Evolutionary conservation across 2,329 filamentous ascomycete species (phyloP), one percentile per base, ranked within the genome.

Genomic region (Fusarium sp.): DNA sequence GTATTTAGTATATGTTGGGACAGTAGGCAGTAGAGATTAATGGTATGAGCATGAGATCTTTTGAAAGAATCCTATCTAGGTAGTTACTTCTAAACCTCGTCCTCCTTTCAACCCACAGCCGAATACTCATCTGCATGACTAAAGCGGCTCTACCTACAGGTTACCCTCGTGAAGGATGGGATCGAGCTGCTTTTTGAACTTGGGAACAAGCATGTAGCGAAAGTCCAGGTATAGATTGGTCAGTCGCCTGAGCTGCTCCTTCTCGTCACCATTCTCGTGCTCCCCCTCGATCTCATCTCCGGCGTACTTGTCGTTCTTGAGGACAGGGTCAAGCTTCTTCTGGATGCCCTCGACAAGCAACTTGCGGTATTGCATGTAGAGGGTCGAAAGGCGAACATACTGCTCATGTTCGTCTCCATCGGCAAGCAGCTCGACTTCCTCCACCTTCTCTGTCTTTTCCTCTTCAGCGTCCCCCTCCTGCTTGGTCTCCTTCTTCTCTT

Each of bases 321-420:
- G 54, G 20, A 67, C 24, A 26, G 60, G 60, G 35, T 67, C 64
- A 44, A 67, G 64, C 15, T 68, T 30, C 17, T 32, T 28, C 24
- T 39, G 64, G 14, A 67, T 68, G 8, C 44, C 6, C 20, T 44
- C 11, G 35, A 48, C 64, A 8, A 67, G 40, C 52, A 67, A 54
- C 28, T 15, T n/a, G 28, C 64, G 64, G 48, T 67, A 68, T 49
- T 67, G 51, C 58, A 67, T 67, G 22, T 67, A 67, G 17, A 67
- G 64, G 19, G 39, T 19, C 19, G 35, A 41, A 22, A 67, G 41
- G 9, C 64, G 32, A 48, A 28, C 24, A 8, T 52, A 32, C 28
- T 67, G 64, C 24, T 37, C 39, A 10, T 33, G 28, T 40, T 43
- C 59, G n/a, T 59, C 46, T 13, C 53, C 60, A 11, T 17, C 17